Evolutionary conservation across 768 basidiomycete genomes (phyloP).

Genomic region (Suillus subalutaceus): DNA sequence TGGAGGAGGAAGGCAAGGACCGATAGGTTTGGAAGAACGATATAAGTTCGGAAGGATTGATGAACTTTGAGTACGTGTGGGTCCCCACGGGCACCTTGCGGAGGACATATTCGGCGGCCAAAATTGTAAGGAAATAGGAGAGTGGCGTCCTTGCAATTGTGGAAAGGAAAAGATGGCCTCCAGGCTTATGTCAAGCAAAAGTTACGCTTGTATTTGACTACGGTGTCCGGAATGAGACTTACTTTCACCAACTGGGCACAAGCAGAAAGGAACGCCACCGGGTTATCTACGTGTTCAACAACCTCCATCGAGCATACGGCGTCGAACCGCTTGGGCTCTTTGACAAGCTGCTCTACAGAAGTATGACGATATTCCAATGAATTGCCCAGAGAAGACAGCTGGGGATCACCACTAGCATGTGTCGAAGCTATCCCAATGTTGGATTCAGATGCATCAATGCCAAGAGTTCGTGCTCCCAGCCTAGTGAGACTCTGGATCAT

Average conservation of each 20-base stretch:
- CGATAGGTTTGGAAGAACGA: slow-evolving; percentile 74
- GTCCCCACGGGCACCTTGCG: slow-evolving; percentile 84
- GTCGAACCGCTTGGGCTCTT: slow-evolving; percentile 73
- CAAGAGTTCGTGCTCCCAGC: slow-evolving; percentile 84
- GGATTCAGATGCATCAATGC: slow-evolving; percentile 88
- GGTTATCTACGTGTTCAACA: slow-evolving; percentile 95
- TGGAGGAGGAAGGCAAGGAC: slow-evolving; percentile 27
- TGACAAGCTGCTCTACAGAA: slow-evolving; percentile 73
- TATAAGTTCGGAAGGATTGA: slow-evolving; percentile 85
- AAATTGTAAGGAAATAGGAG: slow-evolving; percentile 68
- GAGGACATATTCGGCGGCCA: slow-evolving; percentile 81
- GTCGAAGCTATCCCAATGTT: slow-evolving; percentile 85
- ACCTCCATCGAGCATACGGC: slow-evolving; percentile 98
- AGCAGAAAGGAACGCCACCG: slow-evolving; percentile 76
- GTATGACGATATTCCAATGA: slow-evolving; percentile 68
- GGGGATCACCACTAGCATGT: slow-evolving; percentile 81
- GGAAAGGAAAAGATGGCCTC: slow-evolving; percentile 93
- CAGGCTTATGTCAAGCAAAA: slow-evolving; percentile 61
- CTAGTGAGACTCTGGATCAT: slow-evolving; percentile 74
- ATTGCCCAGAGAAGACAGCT: slow-evolving; percentile 42
- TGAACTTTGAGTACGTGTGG: slow-evolving; percentile 88
- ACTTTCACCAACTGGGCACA: slow-evolving; percentile 90
- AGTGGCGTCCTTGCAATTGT: slow-evolving; percentile 89
- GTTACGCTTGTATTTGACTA: not conserved
- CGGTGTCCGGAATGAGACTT: slow-evolving; percentile 21